Conservation (phyloP, 768 basidiomycete genomes). For the Phanerodontia chrysosporium region DNA sequence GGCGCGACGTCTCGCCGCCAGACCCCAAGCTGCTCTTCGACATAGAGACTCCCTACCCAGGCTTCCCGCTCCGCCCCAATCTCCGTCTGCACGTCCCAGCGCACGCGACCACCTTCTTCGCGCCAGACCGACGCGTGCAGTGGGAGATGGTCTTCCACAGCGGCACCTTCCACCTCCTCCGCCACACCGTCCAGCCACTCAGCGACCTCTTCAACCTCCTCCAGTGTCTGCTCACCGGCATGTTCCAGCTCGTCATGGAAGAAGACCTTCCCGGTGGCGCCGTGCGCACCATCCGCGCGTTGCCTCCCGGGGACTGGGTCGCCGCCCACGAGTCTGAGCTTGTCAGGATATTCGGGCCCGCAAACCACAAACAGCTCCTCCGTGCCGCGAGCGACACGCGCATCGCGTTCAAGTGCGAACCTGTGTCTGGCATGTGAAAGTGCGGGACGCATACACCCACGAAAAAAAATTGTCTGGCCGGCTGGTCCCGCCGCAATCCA, state of each 20-base stretch:
- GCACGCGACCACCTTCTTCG: conserved; percentile 82
- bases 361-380: conserved; percentile 69
- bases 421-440: conserved; percentile 23
- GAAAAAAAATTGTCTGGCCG: background rate
- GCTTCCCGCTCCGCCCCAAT: conserved; percentile 73
- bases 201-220: conserved; percentile 35
- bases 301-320: conserved; percentile 78
- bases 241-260: conserved; percentile 58
- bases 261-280: conserved; percentile 62
- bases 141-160: conserved; percentile 86
- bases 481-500: background rate
- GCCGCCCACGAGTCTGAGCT: conserved; percentile 63
- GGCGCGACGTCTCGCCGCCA: conserved; percentile 54
- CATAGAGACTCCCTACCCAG: conserved; percentile 73
- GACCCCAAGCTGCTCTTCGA: conserved; percentile 76
- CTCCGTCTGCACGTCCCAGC: conserved; percentile 70
- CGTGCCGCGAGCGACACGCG: conserved; percentile 69
- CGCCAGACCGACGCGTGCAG: conserved; percentile 76
- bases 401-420: conserved; percentile 71
- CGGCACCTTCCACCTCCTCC: conserved; percentile 34
- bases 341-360: conserved; percentile 66
- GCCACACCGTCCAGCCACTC: conserved; percentile 34
- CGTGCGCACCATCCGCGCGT: conserved; percentile 71
- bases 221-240: conserved; percentile 38
- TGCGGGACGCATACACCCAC: background rate